phyloP scores from a whole-genome alignment of 108 stramenopile species.

The Craspedostauros australis region DNA sequence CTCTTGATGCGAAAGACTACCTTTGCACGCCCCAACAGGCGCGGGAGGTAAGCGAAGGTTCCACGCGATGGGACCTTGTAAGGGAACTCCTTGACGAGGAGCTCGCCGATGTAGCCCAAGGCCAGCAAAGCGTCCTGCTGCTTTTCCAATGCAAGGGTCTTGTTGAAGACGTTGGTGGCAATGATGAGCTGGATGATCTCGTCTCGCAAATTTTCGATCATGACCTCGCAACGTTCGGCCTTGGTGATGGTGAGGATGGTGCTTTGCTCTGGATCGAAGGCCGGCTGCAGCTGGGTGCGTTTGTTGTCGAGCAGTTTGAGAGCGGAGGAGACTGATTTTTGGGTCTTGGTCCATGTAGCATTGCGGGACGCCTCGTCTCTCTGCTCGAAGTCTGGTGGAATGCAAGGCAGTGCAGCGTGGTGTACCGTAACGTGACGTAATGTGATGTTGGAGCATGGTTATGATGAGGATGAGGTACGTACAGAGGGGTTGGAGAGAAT shows the following conservation, averaged over 20 bases:
- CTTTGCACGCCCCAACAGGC: conserved; percentile 60
- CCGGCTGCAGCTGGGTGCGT: conserved; percentile 58
- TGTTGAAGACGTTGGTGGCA: conserved; percentile 27
- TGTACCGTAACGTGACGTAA: too few species aligned
- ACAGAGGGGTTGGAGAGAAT: too few species aligned
- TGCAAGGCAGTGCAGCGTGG: too few species aligned
- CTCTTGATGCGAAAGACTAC: conserved; percentile 69
- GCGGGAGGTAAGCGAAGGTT: conserved; percentile 70
- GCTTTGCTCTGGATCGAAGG: conserved; percentile 73
- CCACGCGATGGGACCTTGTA: conserved; percentile 67
- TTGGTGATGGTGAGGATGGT: conserved; percentile 59
- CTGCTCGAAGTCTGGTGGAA: too few species aligned
- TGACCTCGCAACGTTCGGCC: conserved; percentile 54
- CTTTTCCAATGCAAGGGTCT: conserved; percentile 15
- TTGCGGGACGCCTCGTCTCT: conserved; percentile 3
- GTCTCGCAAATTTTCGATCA: conserved; percentile 45
- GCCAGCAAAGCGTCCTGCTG: conserved; percentile 48
- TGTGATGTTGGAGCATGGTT: too few species aligned
- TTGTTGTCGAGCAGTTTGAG: conserved; percentile 45
- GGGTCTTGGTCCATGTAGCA: conserved; percentile 14
- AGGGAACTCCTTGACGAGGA: conserved; percentile 50
- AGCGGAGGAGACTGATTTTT: conserved; percentile 11
- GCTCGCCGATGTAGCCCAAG: conserved; percentile 66
- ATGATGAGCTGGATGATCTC: conserved; percentile 35
- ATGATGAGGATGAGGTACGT: too few species aligned